phyloP scores from a whole-genome alignment of 208 protist genomes.

The Entamoeba moshkovskii region DNA sequence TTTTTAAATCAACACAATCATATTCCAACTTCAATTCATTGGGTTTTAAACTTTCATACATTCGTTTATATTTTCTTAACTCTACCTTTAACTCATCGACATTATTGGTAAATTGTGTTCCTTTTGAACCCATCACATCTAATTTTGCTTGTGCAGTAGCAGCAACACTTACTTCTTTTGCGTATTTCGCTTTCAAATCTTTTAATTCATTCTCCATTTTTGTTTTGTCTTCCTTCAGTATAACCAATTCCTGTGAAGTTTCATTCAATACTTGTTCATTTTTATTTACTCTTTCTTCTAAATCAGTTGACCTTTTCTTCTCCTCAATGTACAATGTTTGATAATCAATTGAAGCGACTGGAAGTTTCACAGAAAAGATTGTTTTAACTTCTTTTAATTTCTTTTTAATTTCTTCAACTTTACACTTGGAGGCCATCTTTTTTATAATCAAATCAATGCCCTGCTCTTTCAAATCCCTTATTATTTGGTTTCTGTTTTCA shows the following conservation, averaged over 20 bases:
- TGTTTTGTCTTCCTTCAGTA: background rate
- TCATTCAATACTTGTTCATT: background rate
- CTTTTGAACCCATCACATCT: background rate
- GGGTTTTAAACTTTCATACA: background rate
- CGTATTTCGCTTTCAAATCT: background rate
- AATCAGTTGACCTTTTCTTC: background rate
- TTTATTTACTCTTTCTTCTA: background rate
- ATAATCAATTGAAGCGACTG: background rate
- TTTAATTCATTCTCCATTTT: background rate
- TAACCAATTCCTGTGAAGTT: background rate
- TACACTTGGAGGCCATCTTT: background rate
- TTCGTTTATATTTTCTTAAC: background rate
- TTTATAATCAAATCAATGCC: background rate
- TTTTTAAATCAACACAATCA: background rate
- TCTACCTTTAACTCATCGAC: background rate
- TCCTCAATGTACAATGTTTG: background rate
- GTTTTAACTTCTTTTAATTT: background rate
- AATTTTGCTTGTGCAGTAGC: background rate
- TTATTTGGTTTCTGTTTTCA: background rate
- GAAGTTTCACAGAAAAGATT: background rate
- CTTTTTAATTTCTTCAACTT: background rate
- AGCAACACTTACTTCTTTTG: background rate
- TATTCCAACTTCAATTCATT: constrained; percentile 1
- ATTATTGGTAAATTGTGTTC: background rate
- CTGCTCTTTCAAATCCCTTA: background rate